These are phyloP conservation scores for Arctium lappa DNA, from an alignment of 129 eudicot genomes.

Conservation along the genomic window DNA sequence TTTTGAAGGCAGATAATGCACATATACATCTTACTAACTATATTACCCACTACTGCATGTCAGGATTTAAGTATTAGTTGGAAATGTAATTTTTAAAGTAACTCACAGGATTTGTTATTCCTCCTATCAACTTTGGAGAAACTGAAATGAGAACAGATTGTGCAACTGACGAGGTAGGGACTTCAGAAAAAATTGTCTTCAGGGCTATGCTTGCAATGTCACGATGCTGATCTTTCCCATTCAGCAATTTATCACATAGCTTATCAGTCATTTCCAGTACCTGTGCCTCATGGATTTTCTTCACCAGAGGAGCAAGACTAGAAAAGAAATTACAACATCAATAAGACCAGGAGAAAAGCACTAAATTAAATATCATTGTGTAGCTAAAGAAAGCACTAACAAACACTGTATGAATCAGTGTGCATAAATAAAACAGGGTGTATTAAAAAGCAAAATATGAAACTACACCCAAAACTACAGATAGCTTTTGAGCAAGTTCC, in stretches of 20 bases:
- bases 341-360: background rate
- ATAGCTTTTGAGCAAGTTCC: background rate
- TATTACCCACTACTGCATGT: background rate
- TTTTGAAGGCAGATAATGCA: background rate
- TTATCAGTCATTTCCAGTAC: conserved; percentile 80
- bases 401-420: background rate
- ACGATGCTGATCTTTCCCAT: conserved; percentile 92
- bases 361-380: background rate
- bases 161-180: conserved; percentile 65
- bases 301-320: conserved; percentile 93
- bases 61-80: background rate
- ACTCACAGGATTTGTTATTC: conserved; percentile 81
- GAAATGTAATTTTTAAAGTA: conserved; percentile 3
- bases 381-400: background rate
- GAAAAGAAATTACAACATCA: conserved; percentile 21
- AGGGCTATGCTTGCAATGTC: conserved; percentile 97
- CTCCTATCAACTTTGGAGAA: conserved; percentile 77
- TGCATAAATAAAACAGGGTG: background rate
- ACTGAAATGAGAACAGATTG: conserved; percentile 76
- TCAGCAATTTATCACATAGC: conserved; percentile 85
- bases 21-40: conserved; percentile 10
- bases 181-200: conserved; percentile 92
- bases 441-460: background rate
- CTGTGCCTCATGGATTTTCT: conserved; percentile 71
- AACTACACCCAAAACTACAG: background rate